phyloP scores from a whole-genome alignment of 2,329 filamentous ascomycete species.

The Apiospora sp. region DNA sequence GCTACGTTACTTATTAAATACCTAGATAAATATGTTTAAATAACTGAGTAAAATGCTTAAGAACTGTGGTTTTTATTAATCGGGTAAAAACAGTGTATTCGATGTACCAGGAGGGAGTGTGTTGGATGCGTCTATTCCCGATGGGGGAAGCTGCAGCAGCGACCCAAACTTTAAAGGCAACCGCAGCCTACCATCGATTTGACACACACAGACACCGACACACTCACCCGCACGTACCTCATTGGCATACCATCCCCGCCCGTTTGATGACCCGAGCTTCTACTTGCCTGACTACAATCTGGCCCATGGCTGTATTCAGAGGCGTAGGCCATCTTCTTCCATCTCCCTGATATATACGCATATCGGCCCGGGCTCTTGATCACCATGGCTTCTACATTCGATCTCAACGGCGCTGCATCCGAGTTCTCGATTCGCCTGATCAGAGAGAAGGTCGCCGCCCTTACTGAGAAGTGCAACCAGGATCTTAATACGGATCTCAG shows the following conservation, averaged over 20 bases:
- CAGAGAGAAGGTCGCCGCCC: not conserved
- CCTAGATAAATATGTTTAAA: too few relatives aligned
- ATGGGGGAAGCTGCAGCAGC: not conserved
- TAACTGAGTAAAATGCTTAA: too few relatives aligned
- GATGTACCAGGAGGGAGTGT: not conserved
- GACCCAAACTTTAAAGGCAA: not conserved
- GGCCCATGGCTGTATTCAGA: not conserved
- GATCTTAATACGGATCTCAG: not conserved
- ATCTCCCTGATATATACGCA: not conserved
- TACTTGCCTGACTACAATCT: not conserved
- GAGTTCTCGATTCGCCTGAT: not conserved
- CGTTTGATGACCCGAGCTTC: not conserved
- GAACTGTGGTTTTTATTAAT: too few relatives aligned
- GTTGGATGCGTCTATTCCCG: not conserved
- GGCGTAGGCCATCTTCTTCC: not conserved
- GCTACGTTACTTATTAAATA: too few relatives aligned
- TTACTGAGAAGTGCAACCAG: not conserved
- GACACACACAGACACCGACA: not conserved
- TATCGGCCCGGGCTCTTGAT: not conserved
- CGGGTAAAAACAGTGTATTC: not conserved
- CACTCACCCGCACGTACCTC: not conserved
- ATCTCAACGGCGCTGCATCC: conserved; percentile 12
- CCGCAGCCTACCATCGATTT: not conserved
- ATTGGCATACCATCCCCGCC: not conserved
- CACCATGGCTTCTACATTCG: not conserved